Percentiles rank a stretch among this genome's conserved stretches.
Evolutionary conservation across 495 filamentous ascomycete genomes (phyloP).

Genomic region (Bryoglossum gracile): DNA sequence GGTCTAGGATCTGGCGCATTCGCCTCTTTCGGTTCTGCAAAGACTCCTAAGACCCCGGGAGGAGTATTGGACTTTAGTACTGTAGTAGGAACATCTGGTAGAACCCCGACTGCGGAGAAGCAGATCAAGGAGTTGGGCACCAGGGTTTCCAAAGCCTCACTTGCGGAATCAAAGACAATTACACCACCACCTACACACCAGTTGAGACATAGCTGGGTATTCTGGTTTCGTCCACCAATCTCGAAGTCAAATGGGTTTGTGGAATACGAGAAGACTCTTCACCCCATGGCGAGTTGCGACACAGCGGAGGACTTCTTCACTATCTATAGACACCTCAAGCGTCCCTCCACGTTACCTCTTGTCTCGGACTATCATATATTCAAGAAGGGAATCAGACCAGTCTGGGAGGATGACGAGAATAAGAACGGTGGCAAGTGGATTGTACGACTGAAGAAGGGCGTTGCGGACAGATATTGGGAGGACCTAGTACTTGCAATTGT

Average conservation of each 20-base stretch:
- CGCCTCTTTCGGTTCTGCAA: conserved; percentile 81
- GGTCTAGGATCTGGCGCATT: conserved; percentile 92
- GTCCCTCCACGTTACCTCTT: conserved; percentile 77
- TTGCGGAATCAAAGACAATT: conserved; percentile 32
- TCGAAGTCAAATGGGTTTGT: conserved; percentile 80
- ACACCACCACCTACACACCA: conserved; percentile 43
- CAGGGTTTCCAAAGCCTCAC: conserved; percentile 34
- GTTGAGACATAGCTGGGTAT: conserved; percentile 84
- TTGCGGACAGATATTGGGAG: conserved; percentile 96
- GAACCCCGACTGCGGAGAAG: conserved; percentile 57
- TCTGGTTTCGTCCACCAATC: conserved; percentile 93
- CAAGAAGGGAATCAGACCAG: conserved; percentile 91
- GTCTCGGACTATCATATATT: conserved; percentile 98
- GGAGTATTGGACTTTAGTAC: conserved; percentile 65
- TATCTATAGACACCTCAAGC: conserved; percentile 85
- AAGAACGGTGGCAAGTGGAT: conserved; percentile 97
- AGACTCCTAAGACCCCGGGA: conserved; percentile 83
- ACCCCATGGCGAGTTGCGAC: conserved; percentile 71
- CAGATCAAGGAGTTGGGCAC: conserved; percentile 43
- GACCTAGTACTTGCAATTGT: conserved; percentile 85
- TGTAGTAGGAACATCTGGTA: conserved; percentile 53
- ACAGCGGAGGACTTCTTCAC: conserved; percentile 89
- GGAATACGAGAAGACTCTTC: conserved; percentile 95
- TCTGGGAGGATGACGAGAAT: conserved; percentile 98
- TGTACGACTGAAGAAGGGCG: conserved; percentile 89